Conservation (phyloP, 2,329 filamentous ascomycete genomes). For the Alternaria gaisen region DNA sequence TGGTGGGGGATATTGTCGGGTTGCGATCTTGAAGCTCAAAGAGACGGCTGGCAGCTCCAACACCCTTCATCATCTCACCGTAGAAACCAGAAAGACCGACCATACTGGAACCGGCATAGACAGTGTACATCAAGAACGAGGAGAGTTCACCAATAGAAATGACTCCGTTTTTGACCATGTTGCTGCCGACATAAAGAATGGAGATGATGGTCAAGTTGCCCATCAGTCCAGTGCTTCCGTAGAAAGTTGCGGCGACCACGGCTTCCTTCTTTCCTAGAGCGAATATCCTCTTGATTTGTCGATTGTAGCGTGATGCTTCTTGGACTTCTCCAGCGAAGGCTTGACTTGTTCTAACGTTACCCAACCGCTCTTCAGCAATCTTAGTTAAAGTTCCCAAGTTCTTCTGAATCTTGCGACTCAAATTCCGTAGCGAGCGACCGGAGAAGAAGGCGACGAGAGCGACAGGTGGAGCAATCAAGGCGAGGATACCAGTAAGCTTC, state of each 20-base stretch:
- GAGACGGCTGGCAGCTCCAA: slow-evolving; percentile 92
- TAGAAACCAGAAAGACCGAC: slow-evolving; percentile 97
- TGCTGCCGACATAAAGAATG: slow-evolving; percentile 87
- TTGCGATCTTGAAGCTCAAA: slow-evolving; percentile 95
- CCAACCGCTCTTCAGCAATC: slow-evolving; percentile 96
- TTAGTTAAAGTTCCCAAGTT: slow-evolving; percentile 93
- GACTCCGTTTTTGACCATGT: slow-evolving; percentile 83
- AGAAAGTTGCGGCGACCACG: slow-evolving; percentile 89
- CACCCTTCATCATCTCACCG: slow-evolving; percentile 98
- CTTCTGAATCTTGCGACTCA: slow-evolving; percentile 92
- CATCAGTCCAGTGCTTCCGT: slow-evolving; percentile 83
- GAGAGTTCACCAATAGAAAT: slow-evolving; percentile 93
- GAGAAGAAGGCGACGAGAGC: slow-evolving; percentile 92
- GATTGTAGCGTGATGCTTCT: slow-evolving; percentile 90
- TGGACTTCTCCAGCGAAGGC: slow-evolving; percentile 93
- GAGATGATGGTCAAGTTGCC: slow-evolving; percentile 96
- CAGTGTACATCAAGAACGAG: slow-evolving; percentile 98
- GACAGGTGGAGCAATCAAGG: slow-evolving; percentile 88
- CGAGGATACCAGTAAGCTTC: slow-evolving; percentile 85
- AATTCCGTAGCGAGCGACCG: slow-evolving; percentile 83
- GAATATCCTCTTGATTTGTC: slow-evolving; percentile 91
- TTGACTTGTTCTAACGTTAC: slow-evolving; percentile 95
- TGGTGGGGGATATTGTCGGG: slow-evolving; percentile 86
- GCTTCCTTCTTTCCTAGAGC: slow-evolving; percentile 86
- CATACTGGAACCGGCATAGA: slow-evolving; percentile 83